These are phyloP conservation scores for Gnomoniopsis smithogilvyi DNA, from an alignment of 2,329 filamentous ascomycete genomes.

Conservation along the genomic window DNA sequence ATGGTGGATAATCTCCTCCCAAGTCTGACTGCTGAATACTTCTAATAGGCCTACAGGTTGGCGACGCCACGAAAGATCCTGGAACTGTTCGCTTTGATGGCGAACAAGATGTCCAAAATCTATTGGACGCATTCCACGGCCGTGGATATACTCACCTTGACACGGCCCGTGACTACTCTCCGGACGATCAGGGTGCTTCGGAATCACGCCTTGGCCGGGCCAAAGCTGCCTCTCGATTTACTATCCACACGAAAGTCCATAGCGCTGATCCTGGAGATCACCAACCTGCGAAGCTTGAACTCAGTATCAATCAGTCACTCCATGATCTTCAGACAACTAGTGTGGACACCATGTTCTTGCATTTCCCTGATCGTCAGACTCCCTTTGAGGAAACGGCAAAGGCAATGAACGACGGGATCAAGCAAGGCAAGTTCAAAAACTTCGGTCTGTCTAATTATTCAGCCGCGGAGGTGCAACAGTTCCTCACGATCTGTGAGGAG, in stretches of 20 bases:
- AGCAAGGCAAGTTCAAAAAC: slow-evolving; percentile 34
- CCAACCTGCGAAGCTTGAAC: slow-evolving; percentile 24
- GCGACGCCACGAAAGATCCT: too few relatives aligned
- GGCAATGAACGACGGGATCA: slow-evolving; percentile 33
- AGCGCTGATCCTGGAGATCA: slow-evolving; percentile 26
- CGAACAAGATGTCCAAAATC: too few relatives aligned
- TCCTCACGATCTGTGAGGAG: slow-evolving; percentile 62
- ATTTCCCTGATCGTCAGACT: slow-evolving; percentile 19
- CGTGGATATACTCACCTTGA: slow-evolving; percentile 18
- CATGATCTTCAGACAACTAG: slow-evolving; percentile 22
- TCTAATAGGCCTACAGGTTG: too few relatives aligned
- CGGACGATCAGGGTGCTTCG: slow-evolving; percentile 22
- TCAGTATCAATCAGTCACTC: slow-evolving; percentile 30
- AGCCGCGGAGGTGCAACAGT: slow-evolving; percentile 66
- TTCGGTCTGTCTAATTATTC: slow-evolving; percentile 39
- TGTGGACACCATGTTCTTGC: slow-evolving; percentile 3
- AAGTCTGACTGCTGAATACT: too few relatives aligned
- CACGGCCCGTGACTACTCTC: slow-evolving; percentile 31
- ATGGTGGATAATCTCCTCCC: too few relatives aligned
- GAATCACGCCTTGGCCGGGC: slow-evolving; percentile 30
- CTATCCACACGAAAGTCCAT: slow-evolving; percentile 33
- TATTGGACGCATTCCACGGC: background rate
- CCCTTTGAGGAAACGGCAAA: slow-evolving; percentile 35
- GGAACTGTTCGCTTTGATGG: too few relatives aligned
- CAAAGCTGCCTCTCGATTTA: slow-evolving; percentile 26